Percentiles rank a stretch among this genome's conserved stretches.
These are phyloP conservation scores for Leavenworthia alabamica DNA, from an alignment of 345 rosid species.

Conservation along the genomic window DNA sequence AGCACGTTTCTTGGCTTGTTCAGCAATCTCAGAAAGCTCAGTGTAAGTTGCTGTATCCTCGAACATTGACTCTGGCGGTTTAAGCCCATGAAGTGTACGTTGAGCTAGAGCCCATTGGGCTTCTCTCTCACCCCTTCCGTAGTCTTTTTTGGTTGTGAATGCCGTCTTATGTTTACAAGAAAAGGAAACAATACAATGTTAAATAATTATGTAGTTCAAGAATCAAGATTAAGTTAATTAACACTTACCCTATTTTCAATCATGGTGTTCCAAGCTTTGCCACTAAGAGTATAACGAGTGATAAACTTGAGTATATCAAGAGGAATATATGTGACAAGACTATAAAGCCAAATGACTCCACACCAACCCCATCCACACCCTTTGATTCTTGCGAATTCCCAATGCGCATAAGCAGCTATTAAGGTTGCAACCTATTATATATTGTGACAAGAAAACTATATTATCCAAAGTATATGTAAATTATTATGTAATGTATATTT, in stretches of 20 bases:
- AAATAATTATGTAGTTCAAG: background rate
- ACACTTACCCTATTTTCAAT: constrained; percentile 64
- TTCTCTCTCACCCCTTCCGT: constrained; percentile 73
- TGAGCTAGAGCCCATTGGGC: constrained; percentile 89
- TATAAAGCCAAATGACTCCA: constrained; percentile 75
- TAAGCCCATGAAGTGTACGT: constrained; percentile 71
- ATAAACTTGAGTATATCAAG: constrained; percentile 72
- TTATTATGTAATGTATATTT: background rate
- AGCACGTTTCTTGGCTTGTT: constrained; percentile 88
- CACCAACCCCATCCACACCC: constrained; percentile 97
- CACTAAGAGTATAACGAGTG: constrained; percentile 54
- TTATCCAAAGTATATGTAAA: background rate
- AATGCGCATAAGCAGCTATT: constrained; percentile 57
- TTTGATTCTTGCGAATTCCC: constrained; percentile 57
- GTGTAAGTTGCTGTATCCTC: constrained; percentile 51
- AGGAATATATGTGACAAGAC: constrained; percentile 67
- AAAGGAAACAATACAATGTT: background rate
- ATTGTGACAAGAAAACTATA: background rate
- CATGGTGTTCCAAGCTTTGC: constrained; percentile 76
- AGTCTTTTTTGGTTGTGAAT: constrained; percentile 79
- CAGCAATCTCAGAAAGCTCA: constrained; percentile 79
- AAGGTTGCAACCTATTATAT: constrained; percentile 65
- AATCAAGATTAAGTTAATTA: background rate
- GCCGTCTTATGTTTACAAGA: constrained; percentile 42
- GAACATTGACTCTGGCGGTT: constrained; percentile 47